A percentile compares a stretch with the other conserved stretches of the same genome.
These are phyloP conservation scores for Usnea hakonensis DNA, from an alignment of 495 filamentous ascomycete genomes.

Conservation along the genomic window DNA sequence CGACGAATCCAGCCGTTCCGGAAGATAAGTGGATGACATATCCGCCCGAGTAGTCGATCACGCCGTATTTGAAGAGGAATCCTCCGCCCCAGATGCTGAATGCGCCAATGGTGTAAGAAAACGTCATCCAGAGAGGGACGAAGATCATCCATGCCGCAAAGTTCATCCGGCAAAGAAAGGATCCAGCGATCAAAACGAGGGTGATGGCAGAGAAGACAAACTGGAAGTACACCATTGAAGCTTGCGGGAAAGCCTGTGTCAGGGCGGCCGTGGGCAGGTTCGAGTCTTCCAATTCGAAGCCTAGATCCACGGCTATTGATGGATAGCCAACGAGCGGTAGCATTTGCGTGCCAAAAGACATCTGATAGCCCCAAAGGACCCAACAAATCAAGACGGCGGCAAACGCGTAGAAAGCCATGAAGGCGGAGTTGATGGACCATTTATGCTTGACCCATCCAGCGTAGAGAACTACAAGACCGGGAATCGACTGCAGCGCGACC, in stretches of 20 bases:
- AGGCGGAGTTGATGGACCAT: slow-evolving; percentile 49
- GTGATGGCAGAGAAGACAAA: slow-evolving; percentile 54
- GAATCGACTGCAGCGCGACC: slow-evolving; percentile 46
- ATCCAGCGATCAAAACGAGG: slow-evolving; percentile 44
- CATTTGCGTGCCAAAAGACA: slow-evolving; percentile 44
- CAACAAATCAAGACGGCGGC: slow-evolving; percentile 46
- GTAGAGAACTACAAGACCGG: slow-evolving; percentile 48
- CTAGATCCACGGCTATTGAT: slow-evolving; percentile 40
- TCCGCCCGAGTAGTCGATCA: slow-evolving; percentile 51
- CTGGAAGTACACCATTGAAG: slow-evolving; percentile 53
- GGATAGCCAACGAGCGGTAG: slow-evolving; percentile 46
- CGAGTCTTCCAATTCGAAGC: slow-evolving; percentile 39
- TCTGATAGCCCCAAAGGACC: slow-evolving; percentile 49
- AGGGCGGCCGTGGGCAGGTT: slow-evolving; percentile 38
- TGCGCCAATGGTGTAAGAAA: slow-evolving; percentile 37
- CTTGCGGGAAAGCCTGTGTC: slow-evolving; percentile 37
- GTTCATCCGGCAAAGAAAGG: slow-evolving; percentile 46
- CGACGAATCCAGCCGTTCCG: slow-evolving; percentile 48
- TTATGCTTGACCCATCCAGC: slow-evolving; percentile 50
- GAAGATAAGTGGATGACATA: slow-evolving; percentile 52
- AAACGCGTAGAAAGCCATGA: slow-evolving; percentile 54
- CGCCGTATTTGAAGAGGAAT: slow-evolving; percentile 43
- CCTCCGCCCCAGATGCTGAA: slow-evolving; percentile 51
- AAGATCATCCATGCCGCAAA: slow-evolving; percentile 52
- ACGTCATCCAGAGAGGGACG: slow-evolving; percentile 44